These are phyloP conservation scores for Aspergillus ochraceus DNA, from an alignment of 2,329 filamentous ascomycete species.

Conservation along the genomic window DNA sequence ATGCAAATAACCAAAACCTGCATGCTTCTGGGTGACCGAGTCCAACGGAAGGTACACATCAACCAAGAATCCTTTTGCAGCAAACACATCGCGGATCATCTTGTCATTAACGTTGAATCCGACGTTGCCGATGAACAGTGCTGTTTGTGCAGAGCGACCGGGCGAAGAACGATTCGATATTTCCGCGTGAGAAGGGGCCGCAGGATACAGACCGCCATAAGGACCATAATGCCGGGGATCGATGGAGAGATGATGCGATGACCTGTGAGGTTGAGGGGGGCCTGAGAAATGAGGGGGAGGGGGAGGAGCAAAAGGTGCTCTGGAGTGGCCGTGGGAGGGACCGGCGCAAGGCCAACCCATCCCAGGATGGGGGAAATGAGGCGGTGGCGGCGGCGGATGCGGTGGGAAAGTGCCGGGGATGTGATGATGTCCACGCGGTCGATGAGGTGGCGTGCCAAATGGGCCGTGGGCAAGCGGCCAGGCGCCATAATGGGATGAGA, in stretches of 20 bases:
- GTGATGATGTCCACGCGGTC: too few species aligned
- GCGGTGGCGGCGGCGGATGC: background rate
- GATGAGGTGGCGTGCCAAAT: too few species aligned
- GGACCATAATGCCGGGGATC: background rate
- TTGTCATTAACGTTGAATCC: conserved; percentile 38
- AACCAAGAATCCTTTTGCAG: conserved; percentile 38
- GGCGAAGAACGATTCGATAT: background rate
- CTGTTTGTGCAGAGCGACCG: background rate
- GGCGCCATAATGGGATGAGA: too few species aligned
- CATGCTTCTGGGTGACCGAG: conserved; percentile 33
- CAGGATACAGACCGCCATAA: background rate
- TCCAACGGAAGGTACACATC: conserved; percentile 37
- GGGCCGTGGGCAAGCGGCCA: too few species aligned
- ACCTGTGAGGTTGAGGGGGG: too few species aligned
- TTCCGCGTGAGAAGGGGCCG: background rate
- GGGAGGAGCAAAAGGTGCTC: background rate
- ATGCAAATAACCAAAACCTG: conserved; percentile 41
- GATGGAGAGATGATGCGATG: background rate
- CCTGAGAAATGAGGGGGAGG: background rate
- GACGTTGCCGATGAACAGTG: conserved; percentile 43
- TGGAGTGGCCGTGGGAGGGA: too few species aligned
- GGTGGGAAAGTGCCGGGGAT: background rate
- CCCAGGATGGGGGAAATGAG: background rate
- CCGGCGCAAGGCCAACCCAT: too few species aligned
- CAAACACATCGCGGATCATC: conserved; percentile 38